Evolutionary conservation across 2,329 filamentous ascomycete species (phyloP), one percentile per base, ranked within the genome.

Genomic region (Sphaerulina vaccinii): DNA sequence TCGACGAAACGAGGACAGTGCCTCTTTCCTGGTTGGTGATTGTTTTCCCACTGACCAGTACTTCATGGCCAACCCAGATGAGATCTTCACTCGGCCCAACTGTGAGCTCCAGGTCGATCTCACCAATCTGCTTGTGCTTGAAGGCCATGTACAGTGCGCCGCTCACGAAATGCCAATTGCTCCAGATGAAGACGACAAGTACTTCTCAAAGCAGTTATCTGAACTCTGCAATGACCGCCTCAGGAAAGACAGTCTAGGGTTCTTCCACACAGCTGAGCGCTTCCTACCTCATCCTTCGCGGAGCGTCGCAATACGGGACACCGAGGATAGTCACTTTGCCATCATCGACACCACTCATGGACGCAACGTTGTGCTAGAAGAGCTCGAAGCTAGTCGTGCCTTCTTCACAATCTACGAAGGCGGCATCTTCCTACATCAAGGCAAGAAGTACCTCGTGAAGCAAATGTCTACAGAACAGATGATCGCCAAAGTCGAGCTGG

Each of bases 321-420:
- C 88, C 0, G 85, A 88, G 70, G 89, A 96, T 54, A 85, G 88
- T n/a, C 88, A 95, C 65, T 96, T 96, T 67, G 92, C 93, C 19
- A 88, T 99, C 44, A 82, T 99, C 46, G 90, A 99, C 72, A 86
- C 86, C 11, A 93, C 89, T 0, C 82, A 93, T 60, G 85, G 85
- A 21, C 82, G 83, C 49, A 97, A 97, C 66, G 75, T 85, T 0
- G 87, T 99, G 0, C 79, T 99, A 1, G 93, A 99, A 74, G 91
- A 97, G 71, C 80, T 99, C n/a, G 93, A 97, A 71, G 89, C 90
- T 1, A 93, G 88, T 1, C 84, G 93, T n/a, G 92, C 92, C 1
- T 92, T 90, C 60, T 97, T 96, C 71, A 96, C 90, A 1, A 81
- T 99, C 54, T 99, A 99, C 70, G 92, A 97, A 68, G 93, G 93